Conservation (phyloP, 495 filamentous ascomycete species). For the Annulohypoxylon moriforme region DNA sequence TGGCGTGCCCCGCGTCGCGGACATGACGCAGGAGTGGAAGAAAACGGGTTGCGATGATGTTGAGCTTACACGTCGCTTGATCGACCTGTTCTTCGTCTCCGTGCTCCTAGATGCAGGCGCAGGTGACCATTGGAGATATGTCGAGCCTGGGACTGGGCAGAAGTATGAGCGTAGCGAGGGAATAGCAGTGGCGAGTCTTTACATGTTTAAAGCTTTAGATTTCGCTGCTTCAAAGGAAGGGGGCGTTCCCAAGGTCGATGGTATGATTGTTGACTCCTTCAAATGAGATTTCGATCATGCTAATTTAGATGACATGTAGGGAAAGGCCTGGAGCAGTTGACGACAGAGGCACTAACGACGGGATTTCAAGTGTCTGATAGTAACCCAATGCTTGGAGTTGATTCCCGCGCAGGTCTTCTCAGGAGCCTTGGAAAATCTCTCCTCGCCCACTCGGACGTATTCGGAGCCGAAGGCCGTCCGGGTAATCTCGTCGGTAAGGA, state of each 20-base stretch:
- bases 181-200: conserved; percentile 88
- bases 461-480: conserved; percentile 9
- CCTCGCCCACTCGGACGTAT: background rate
- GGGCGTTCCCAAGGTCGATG: conserved; percentile 11
- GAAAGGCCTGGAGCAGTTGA: conserved; percentile 5
- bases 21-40: conserved; percentile 74
- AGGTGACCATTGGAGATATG: conserved; percentile 85
- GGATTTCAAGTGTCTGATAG: background rate
- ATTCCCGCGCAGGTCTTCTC: conserved; percentile 5
- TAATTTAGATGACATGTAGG: background rate
- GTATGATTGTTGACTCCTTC: background rate
- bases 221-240: background rate
- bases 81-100: conserved; percentile 87
- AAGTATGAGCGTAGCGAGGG: conserved; percentile 88
- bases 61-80: conserved; percentile 77
- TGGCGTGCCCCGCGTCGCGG: conserved; percentile 71
- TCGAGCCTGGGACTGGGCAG: conserved; percentile 85
- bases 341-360: background rate
- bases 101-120: conserved; percentile 91
- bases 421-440: conserved; percentile 10
- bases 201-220: conserved; percentile 82
- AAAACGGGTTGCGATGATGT: conserved; percentile 66
- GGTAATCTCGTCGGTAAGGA: conserved; percentile 22
- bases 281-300: background rate
- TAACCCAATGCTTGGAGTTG: background rate